Conservation (phyloP, 2,329 filamentous ascomycete species). For the Talaromyces sp. region DNA sequence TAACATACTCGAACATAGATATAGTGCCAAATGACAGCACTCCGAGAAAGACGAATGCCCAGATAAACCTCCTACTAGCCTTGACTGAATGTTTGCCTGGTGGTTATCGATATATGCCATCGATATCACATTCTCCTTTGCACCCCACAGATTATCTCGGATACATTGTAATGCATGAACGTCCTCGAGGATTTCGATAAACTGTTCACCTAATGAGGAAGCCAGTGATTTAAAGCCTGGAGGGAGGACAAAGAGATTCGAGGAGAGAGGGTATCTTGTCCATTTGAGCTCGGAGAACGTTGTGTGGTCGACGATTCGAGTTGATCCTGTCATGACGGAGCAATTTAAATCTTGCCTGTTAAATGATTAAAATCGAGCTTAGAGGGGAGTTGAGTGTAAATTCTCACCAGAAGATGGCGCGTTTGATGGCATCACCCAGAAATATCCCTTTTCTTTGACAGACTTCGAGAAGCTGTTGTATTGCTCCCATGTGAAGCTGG, state of each 20-base stretch:
- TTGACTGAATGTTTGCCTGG: constrained; percentile 43
- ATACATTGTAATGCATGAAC: constrained; percentile 40
- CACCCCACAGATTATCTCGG: constrained; percentile 28
- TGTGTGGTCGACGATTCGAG: constrained; percentile 39
- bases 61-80: constrained; percentile 28
- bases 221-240: constrained; percentile 30
- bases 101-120: constrained; percentile 41
- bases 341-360: constrained; percentile 46
- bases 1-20: constrained; percentile 41
- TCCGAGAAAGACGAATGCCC: constrained; percentile 24
- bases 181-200: constrained; percentile 40
- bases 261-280: constrained; percentile 33
- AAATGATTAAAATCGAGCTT: constrained; percentile 9
- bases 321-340: constrained; percentile 38
- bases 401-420: constrained; percentile 45
- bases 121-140: constrained; percentile 20
- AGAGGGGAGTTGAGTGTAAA: background rate
- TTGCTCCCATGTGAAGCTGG: constrained; percentile 43
- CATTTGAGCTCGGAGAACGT: constrained; percentile 44
- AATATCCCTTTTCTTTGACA: constrained; percentile 28
- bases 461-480: constrained; percentile 34
- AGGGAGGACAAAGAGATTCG: constrained; percentile 31
- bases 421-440: constrained; percentile 42
- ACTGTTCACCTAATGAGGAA: constrained; percentile 28
- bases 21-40: constrained; percentile 41